phyloP scores from a whole-genome alignment of 805 yeast species.

The Teunomyces atbi region DNA sequence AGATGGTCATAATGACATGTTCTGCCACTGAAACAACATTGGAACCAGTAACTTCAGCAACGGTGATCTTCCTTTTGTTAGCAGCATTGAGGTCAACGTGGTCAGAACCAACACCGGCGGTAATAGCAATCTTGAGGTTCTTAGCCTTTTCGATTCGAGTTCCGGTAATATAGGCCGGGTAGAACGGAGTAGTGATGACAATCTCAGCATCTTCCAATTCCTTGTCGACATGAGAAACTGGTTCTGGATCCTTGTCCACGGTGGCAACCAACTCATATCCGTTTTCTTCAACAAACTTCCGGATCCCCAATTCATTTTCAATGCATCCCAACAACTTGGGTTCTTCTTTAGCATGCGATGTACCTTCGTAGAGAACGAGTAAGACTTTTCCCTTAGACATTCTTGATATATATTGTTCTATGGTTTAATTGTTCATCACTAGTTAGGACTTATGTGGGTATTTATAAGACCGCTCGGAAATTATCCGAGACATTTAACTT shows the following conservation, averaged over 20 bases:
- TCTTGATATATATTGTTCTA: neutral
- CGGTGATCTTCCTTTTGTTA: constrained; percentile 60
- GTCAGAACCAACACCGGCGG: constrained; percentile 87
- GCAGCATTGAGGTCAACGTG: constrained; percentile 74
- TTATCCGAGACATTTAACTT: constrained; percentile 3
- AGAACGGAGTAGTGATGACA: constrained; percentile 80
- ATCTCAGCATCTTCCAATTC: constrained; percentile 71
- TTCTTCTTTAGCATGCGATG: constrained; percentile 58
- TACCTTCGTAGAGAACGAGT: constrained; percentile 59
- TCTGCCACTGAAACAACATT: constrained; percentile 81
- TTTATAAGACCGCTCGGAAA: neutral
- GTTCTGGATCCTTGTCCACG: constrained; percentile 63
- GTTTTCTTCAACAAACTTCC: constrained; percentile 57
- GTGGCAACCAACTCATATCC: constrained; percentile 72
- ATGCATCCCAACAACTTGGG: constrained; percentile 63
- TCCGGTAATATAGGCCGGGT: constrained; percentile 70
- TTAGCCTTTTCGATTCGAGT: constrained; percentile 69
- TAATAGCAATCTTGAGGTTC: constrained; percentile 65
- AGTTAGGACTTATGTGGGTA: too few relatives aligned
- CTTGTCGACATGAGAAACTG: constrained; percentile 55
- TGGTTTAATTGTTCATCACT: neutral
- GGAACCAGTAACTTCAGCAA: constrained; percentile 79
- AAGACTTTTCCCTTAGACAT: constrained; percentile 39
- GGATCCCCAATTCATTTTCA: constrained; percentile 74
- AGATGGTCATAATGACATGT: constrained; percentile 73